Percentiles rank a stretch among this genome's conserved stretches.
Conservation (phyloP, 176 grass and related monocot genomes). For the Rhynchospora pubera region DNA sequence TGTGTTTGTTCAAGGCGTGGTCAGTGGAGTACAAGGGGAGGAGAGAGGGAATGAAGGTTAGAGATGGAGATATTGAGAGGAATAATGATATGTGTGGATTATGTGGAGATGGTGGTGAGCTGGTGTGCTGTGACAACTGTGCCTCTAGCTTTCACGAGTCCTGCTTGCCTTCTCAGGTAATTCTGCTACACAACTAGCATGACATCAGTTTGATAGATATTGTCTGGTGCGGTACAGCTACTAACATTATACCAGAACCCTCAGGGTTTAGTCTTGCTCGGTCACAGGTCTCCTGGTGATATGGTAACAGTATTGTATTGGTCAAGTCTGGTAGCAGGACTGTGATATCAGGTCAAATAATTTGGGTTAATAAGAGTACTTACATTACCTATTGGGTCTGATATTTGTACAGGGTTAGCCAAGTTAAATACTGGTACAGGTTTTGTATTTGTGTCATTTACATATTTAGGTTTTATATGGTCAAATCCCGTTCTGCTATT, state of each 20-base stretch:
- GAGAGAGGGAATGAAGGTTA: constrained; percentile 40
- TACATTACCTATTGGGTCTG: not conserved
- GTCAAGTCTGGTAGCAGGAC: not conserved
- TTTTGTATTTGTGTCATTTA: not conserved
- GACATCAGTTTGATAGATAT: not conserved
- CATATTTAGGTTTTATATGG: not conserved
- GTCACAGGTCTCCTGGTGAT: not conserved
- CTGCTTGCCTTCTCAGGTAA: constrained; percentile 77
- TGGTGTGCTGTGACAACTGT: constrained; percentile 95
- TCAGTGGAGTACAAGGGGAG: constrained; percentile 58
- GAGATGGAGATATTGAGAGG: constrained; percentile 36
- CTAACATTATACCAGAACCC: not conserved
- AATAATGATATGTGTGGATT: constrained; percentile 71
- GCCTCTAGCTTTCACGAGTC: constrained; percentile 67
- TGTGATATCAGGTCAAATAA: not conserved
- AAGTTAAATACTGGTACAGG: not conserved
- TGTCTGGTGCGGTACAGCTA: not conserved
- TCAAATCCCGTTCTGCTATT: not conserved
- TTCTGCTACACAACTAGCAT: not conserved
- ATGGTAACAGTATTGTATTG: not conserved
- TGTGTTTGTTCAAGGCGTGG: constrained; percentile 85
- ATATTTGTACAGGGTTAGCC: not conserved
- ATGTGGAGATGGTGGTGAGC: constrained; percentile 82
- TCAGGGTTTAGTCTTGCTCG: not conserved
- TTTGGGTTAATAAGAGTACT: not conserved